phyloP scores from a whole-genome alignment of 2,329 filamentous ascomycete species.

The Cladophialophora psammophila region DNA sequence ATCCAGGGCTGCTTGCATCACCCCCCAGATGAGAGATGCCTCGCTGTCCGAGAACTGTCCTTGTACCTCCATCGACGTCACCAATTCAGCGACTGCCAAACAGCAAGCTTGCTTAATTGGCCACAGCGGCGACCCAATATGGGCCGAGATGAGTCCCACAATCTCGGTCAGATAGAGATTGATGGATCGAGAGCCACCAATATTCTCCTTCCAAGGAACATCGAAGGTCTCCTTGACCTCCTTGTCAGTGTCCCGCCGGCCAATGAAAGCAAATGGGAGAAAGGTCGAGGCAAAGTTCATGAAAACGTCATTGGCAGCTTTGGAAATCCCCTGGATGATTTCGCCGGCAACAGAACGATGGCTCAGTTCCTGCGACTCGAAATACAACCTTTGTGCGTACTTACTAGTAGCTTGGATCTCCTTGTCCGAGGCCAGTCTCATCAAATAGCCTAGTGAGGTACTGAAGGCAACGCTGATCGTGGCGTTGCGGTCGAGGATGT shows the following conservation, averaged over 20 bases:
- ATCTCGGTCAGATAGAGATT: conserved; percentile 87
- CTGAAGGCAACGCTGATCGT: conserved; percentile 92
- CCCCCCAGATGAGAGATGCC: conserved; percentile 76
- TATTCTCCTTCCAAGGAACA: conserved; percentile 89
- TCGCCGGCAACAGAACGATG: conserved; percentile 80
- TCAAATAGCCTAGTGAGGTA: conserved; percentile 82
- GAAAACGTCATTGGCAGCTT: conserved; percentile 88
- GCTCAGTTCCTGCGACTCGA: conserved; percentile 78
- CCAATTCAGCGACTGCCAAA: conserved; percentile 76
- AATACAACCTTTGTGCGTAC: conserved; percentile 74
- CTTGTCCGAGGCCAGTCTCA: conserved; percentile 68
- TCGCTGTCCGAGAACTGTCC: conserved; percentile 64
- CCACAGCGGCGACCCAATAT: conserved; percentile 85
- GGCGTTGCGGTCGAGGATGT: conserved; percentile 89
- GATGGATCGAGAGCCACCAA: conserved; percentile 82
- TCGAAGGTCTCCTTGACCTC: conserved; percentile 80
- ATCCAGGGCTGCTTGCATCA: conserved; percentile 78
- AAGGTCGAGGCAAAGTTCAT: conserved; percentile 75
- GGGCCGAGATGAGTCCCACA: conserved; percentile 68
- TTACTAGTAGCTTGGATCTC: conserved; percentile 62
- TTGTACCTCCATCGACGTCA: conserved; percentile 65
- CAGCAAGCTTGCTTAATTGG: conserved; percentile 87
- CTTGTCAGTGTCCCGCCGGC: conserved; percentile 82
- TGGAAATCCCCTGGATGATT: conserved; percentile 81
- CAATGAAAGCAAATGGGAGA: conserved; percentile 87